phyloP scores from a whole-genome alignment of 164 flowering plant species.

The Piper betle region DNA sequence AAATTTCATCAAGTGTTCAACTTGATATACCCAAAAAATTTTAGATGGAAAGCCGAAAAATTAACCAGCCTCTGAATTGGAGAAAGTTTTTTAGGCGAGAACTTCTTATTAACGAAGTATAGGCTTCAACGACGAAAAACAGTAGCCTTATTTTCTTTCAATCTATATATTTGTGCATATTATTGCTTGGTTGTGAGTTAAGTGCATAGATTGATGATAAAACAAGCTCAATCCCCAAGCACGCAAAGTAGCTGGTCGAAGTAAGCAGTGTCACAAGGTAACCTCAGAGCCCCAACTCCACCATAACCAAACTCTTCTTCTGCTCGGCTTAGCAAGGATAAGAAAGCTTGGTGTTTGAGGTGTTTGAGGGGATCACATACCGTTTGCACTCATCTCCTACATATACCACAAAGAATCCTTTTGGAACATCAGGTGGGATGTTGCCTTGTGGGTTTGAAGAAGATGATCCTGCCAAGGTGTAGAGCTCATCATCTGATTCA shows the following conservation, averaged over 20 bases:
- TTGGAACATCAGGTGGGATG: conserved; percentile 6
- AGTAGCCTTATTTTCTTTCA: too few relatives aligned
- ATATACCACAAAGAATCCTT: conserved; percentile 13
- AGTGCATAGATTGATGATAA: conserved; percentile 7
- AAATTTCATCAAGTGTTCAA: too few relatives aligned
- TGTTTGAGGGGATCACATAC: conserved; percentile 10
- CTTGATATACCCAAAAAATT: too few relatives aligned
- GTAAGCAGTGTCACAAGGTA: conserved; percentile 9
- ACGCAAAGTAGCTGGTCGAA: conserved; percentile 16
- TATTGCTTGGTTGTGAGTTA: too few relatives aligned
- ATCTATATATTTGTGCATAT: too few relatives aligned
- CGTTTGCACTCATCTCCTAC: conserved; percentile 4
- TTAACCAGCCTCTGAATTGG: too few relatives aligned
- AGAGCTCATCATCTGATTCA: background rate
- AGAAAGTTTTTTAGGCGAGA: too few relatives aligned
- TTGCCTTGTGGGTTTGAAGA: too few relatives aligned
- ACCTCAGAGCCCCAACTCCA: conserved; percentile 3
- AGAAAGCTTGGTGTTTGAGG: conserved; percentile 3
- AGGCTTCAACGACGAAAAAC: too few relatives aligned
- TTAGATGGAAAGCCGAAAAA: too few relatives aligned
- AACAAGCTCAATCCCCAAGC: conserved; percentile 3
- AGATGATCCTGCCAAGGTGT: too few relatives aligned
- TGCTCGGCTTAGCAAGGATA: conserved; percentile 1
- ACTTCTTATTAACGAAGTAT: too few relatives aligned
- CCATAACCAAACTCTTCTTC: conserved; percentile 11